Percentiles rank a stretch among this genome's conserved stretches.
Conservation (phyloP, 805 yeast species). For the Candida hungchunana region DNA sequence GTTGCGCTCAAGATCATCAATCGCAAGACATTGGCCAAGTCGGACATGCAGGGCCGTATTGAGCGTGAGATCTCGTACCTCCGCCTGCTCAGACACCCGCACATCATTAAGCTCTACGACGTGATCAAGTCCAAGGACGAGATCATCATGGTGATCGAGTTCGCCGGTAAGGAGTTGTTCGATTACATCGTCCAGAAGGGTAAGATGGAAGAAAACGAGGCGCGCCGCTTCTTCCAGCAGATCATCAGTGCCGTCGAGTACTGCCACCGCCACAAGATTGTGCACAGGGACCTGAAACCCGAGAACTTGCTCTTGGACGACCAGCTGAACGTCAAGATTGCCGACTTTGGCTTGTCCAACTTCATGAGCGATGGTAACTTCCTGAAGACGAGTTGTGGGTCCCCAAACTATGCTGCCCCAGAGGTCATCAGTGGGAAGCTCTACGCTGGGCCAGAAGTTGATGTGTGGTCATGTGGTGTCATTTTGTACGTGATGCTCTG, state of each 20-base stretch:
- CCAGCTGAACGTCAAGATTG: conserved; percentile 86
- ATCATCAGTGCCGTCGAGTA: conserved; percentile 95
- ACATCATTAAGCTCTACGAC: conserved; percentile 90
- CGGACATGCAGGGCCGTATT: conserved; percentile 95
- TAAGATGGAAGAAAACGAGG: conserved; percentile 87
- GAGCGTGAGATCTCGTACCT: conserved; percentile 92
- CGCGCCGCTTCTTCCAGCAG: conserved; percentile 91
- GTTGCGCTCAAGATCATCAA: conserved; percentile 94
- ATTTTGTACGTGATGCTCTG: conserved; percentile 93
- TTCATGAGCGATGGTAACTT: conserved; percentile 98
- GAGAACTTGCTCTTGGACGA: conserved; percentile 89
- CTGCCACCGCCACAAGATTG: conserved; percentile 94
- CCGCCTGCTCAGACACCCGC: conserved; percentile 87
- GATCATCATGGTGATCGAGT: conserved; percentile 95
- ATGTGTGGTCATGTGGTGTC: conserved; percentile 97
- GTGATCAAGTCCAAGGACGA: conserved; percentile 94
- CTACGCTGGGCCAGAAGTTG: conserved; percentile 97
- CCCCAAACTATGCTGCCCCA: conserved; percentile 97
- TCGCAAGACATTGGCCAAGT: conserved; percentile 84
- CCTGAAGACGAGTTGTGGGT: conserved; percentile 90
- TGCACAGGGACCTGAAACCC: conserved; percentile 94
- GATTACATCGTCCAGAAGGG: conserved; percentile 95
- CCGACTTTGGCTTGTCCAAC: conserved; percentile 91
- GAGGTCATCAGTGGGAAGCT: conserved; percentile 93
- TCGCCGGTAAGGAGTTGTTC: conserved; percentile 92